Evolutionary conservation across 345 rosid species (phyloP), one percentile per base, ranked within the genome.

Genomic region (Schrenkiella parvula): DNA sequence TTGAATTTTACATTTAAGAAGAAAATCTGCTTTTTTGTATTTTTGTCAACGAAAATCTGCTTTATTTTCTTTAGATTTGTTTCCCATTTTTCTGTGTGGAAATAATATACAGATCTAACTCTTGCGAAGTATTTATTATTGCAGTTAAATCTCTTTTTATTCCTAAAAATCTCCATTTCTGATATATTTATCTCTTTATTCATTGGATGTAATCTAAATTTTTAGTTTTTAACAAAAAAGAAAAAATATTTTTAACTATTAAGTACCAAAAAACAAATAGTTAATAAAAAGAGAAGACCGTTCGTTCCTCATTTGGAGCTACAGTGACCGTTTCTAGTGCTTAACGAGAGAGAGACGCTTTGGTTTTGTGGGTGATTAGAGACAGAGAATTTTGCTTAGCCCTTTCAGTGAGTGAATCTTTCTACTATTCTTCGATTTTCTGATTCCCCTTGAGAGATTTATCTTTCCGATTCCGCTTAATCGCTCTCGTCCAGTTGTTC

Each of bases 251-350:
- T n/a, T n/a, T n/a, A n/a, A n/a, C n/a, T n/a, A n/a, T 44, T 44
- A 50, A 12, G 22, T 12, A 23, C 2, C 8, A 22, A 22, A 21
- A 21, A 22, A 4, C 35, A 22, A 19, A 19, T 25, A 5, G 1
- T 21, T 19, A 32, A 55, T n/a, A 55, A 66, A 58, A 23, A 68
- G 66, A 68, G 43, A 50, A 68, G 65, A 2, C 74, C 59, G 70
- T 75, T 75, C 75, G 70, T 75, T 75, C 79, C 79, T 68, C 65
- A 53, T 25, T 75, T 69, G 70, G 59, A 75, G 79, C 79, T 75
- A 68, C 65, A 69, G 66, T 53, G 79, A 76, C 71, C 79, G 79
- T 76, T 76, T 69, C 75, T 53, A 62, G 44, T 53, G 74, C 58
- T 26, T 1, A 23, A 53, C 9, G 25, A 43, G 43, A 60, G 23